Conservation (phyloP, 176 grass and related monocot genomes). For the Oryza punctata region DNA sequence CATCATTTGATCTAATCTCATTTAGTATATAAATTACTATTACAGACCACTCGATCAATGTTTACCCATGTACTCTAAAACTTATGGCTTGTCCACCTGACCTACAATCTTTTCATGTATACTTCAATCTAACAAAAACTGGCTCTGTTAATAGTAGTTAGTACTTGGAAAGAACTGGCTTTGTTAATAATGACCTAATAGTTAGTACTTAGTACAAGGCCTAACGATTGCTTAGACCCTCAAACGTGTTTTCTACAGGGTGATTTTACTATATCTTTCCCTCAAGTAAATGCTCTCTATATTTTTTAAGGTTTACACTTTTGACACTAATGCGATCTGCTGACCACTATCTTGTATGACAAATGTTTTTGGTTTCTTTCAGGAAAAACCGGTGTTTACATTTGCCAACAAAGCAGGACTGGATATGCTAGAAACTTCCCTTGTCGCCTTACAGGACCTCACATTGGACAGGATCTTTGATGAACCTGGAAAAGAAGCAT, state of each 20-base stretch:
- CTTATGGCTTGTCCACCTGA: background rate
- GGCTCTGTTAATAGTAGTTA: background rate
- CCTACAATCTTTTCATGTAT: background rate
- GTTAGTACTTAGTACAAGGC: background rate
- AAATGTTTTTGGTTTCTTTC: conserved; percentile 20
- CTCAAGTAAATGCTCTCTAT: background rate
- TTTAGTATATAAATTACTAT: background rate
- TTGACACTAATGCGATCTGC: background rate
- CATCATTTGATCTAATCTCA: background rate
- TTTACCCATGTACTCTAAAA: background rate
- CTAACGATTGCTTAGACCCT: background rate
- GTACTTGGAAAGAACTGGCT: no score
- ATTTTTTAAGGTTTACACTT: background rate
- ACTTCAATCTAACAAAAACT: background rate
- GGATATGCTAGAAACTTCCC: conserved; percentile 95
- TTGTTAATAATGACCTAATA: background rate
- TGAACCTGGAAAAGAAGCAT: conserved; percentile 68
- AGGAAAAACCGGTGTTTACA: conserved; percentile 76
- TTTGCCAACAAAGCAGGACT: conserved; percentile 93
- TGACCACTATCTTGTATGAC: background rate
- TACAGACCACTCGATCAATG: background rate
- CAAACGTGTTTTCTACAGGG: no score
- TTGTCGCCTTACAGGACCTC: conserved; percentile 88
- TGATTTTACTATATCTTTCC: background rate
- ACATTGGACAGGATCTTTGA: conserved; percentile 93